phyloP scores from a whole-genome alignment of 2,329 filamentous ascomycete genomes.

The Ophiosphaerella korrae region DNA sequence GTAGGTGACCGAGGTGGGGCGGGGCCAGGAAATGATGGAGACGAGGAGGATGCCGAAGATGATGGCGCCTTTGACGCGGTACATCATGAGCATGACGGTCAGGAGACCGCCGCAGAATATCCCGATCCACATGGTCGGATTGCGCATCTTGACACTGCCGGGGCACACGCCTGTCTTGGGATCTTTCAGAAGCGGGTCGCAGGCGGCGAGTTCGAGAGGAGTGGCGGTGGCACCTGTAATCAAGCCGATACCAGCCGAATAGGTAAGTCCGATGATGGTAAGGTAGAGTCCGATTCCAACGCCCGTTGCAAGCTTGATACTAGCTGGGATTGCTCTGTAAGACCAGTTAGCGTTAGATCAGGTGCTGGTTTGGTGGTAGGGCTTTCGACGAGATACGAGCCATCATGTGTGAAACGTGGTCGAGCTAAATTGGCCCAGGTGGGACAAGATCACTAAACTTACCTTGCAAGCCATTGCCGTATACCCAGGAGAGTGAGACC shows the following conservation, averaged over 20 bases:
- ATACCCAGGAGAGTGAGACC: constrained; percentile 74
- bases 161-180: constrained; percentile 61
- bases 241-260: constrained; percentile 80
- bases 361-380: constrained; percentile 13
- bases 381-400: constrained; percentile 5
- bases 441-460: constrained; percentile 15
- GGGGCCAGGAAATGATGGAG: constrained; percentile 87
- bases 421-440: not conserved
- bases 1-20: constrained; percentile 75
- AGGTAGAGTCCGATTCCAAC: constrained; percentile 86
- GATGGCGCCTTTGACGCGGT: constrained; percentile 84
- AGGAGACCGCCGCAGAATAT: constrained; percentile 85
- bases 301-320: constrained; percentile 85
- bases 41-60: constrained; percentile 83
- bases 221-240: constrained; percentile 71
- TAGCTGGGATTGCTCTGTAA: constrained; percentile 73
- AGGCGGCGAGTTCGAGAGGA: constrained; percentile 78
- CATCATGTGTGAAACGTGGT: not conserved
- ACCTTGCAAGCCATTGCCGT: constrained; percentile 67
- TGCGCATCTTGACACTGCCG: constrained; percentile 74
- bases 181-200: constrained; percentile 57
- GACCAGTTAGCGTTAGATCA: constrained; percentile 57
- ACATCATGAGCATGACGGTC: constrained; percentile 81
- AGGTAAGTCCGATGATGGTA: constrained; percentile 76
- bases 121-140: constrained; percentile 82